Evolutionary conservation across 192 early-diverging fungal genomes (phyloP).

Genomic region (Coemansia sp.): DNA sequence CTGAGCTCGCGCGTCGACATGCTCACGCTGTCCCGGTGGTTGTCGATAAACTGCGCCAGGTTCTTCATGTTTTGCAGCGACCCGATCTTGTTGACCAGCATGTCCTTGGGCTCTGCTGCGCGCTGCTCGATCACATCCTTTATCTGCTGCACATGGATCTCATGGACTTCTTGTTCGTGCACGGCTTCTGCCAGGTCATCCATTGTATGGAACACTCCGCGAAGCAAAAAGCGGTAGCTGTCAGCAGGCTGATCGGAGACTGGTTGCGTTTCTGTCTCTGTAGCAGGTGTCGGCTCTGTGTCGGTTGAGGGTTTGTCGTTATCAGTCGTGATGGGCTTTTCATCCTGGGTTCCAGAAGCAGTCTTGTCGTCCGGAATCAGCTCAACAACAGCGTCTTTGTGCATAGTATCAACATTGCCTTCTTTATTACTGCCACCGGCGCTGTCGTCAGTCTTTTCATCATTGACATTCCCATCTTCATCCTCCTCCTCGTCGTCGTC

Average conservation of each 20-base stretch:
- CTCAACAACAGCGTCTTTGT: neutral
- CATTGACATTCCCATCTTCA: conserved; percentile 12
- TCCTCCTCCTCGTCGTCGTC: conserved; percentile 40
- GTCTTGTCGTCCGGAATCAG: neutral
- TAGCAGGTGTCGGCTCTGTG: neutral
- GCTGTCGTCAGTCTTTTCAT: neutral
- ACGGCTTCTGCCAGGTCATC: conserved; percentile 45
- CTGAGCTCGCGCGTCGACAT: conserved; percentile 72
- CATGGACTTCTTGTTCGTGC: conserved; percentile 34
- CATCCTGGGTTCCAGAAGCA: neutral
- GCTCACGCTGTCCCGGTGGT: conserved; percentile 64
- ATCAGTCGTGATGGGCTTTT: neutral
- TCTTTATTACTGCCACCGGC: neutral
- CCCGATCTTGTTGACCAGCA: conserved; percentile 48
- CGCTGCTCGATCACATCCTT: conserved; percentile 26
- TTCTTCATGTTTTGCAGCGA: conserved; percentile 62
- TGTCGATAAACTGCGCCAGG: conserved; percentile 73
- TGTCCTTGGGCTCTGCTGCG: conserved; percentile 48
- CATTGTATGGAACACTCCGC: conserved; percentile 44
- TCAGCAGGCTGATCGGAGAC: neutral
- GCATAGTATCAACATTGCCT: neutral
- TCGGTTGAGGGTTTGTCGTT: neutral
- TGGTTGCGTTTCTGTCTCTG: neutral
- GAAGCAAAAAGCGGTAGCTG: conserved; percentile 8
- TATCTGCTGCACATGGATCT: conserved; percentile 28